Conservation (phyloP, 345 rosid genomes). For the Corchorus olitorius region DNA sequence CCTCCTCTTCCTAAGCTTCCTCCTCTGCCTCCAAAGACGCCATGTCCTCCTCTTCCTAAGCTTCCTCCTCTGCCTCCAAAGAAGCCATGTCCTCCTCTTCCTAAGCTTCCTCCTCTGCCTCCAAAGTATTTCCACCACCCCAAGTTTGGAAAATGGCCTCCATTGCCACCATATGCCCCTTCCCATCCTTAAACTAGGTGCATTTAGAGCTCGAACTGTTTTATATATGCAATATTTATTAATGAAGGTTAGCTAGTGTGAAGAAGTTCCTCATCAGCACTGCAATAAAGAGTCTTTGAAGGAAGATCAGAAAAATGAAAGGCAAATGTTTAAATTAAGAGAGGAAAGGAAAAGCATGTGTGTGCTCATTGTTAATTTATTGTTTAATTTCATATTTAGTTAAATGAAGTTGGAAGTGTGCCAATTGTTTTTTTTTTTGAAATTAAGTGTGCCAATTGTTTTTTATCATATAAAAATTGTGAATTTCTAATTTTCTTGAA, state of each 20-base stretch:
- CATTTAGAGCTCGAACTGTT: background rate
- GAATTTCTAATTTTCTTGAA: background rate
- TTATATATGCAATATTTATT: background rate
- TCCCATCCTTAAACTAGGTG: constrained; percentile 20
- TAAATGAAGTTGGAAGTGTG: background rate
- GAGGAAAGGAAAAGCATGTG: background rate
- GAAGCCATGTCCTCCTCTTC: background rate
- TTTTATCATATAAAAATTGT: background rate
- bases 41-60: too few species aligned
- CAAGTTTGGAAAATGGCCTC: constrained; percentile 57
- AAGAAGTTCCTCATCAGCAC: background rate
- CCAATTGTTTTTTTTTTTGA: background rate
- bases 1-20: constrained; percentile 34
- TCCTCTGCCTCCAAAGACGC: constrained; percentile 43
- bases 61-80: constrained; percentile 37
- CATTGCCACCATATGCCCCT: constrained; percentile 34
- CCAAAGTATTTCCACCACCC: constrained; percentile 48
- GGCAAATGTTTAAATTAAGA: background rate
- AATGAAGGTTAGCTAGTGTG: constrained; percentile 5
- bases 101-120: constrained; percentile 19
- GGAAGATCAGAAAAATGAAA: background rate
- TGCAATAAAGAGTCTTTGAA: background rate
- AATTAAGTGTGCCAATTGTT: background rate
- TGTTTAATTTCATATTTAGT: background rate
- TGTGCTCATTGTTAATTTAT: background rate